phyloP scores from a whole-genome alignment of 75 land plant genomes.

The Isoetes taiwanensis region DNA sequence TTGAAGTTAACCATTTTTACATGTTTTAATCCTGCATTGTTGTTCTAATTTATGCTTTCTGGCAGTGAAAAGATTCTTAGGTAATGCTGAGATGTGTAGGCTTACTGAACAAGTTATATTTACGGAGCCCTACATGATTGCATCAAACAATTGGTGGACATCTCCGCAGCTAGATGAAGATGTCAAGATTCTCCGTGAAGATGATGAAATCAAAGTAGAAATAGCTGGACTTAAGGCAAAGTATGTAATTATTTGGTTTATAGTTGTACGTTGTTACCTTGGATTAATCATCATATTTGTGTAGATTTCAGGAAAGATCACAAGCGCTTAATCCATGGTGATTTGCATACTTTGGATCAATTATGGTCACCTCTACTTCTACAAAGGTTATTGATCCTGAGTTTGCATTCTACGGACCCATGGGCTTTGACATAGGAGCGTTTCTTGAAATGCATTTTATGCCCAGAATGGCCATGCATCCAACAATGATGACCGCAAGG shows the following conservation, averaged over 20 bases:
- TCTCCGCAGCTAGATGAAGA: conserved; percentile 85
- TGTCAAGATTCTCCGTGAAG: conserved; percentile 63
- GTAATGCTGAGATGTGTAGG: conserved; percentile 84
- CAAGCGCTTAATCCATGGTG: conserved; percentile 94
- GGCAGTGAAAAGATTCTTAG: conserved; percentile 86
- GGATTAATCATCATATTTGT: too few relatives aligned
- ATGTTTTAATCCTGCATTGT: too few relatives aligned
- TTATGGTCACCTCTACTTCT: conserved; percentile 80
- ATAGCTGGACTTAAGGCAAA: conserved; percentile 72
- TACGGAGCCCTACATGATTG: conserved; percentile 81
- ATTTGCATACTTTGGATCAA: conserved; percentile 90
- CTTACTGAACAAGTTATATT: conserved; percentile 89
- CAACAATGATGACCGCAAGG: conserved; percentile 44
- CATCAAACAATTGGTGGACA: conserved; percentile 73
- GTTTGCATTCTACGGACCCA: conserved; percentile 91
- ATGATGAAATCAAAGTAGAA: conserved; percentile 66
- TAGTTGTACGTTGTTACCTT: too few relatives aligned
- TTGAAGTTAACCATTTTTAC: too few relatives aligned
- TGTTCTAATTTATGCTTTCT: background rate
- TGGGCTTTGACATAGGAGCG: conserved; percentile 99
- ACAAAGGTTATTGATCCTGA: conserved; percentile 98
- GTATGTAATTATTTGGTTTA: too few relatives aligned
- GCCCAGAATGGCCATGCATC: conserved; percentile 91
- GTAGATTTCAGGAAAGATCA: conserved; percentile 86
- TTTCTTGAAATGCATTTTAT: conserved; percentile 84